phyloP scores from a whole-genome alignment of 441 rosid species.

The Erodium texanum region DNA sequence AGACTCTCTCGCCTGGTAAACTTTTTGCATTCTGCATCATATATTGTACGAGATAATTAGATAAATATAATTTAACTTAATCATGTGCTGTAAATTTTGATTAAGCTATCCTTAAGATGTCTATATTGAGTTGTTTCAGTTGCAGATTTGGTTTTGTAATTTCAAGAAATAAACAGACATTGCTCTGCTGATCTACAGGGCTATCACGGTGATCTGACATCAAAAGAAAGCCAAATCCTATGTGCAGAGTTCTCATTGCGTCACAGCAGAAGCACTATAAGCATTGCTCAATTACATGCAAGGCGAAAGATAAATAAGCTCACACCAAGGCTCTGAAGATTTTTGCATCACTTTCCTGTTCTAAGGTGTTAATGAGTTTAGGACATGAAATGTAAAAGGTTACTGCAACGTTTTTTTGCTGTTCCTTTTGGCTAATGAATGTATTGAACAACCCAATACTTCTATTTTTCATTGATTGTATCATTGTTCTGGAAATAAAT shows the following conservation, averaged over 20 bases:
- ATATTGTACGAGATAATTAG: neutral
- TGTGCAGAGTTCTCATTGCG: conserved; percentile 82
- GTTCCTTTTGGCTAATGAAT: neutral
- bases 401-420: neutral
- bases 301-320: conserved; percentile 37
- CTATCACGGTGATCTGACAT: conserved; percentile 62
- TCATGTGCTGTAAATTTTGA: neutral
- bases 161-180: neutral
- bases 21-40: neutral
- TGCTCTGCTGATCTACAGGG: conserved; percentile 40
- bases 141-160: neutral
- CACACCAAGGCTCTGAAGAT: conserved; percentile 27
- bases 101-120: neutral
- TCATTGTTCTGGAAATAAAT: neutral
- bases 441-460: neutral
- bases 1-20: conserved; percentile 67
- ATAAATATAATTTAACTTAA: neutral
- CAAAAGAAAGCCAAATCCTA: conserved; percentile 59
- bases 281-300: conserved; percentile 59
- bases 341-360: neutral
- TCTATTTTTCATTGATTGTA: neutral
- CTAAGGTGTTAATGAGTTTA: conserved; percentile 3
- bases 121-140: neutral
- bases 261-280: conserved; percentile 56
- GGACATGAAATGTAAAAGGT: neutral